Base-by-base conservation (phyloP, 2,329 filamentous ascomycete genomes). In the Trichoderma sp. region DNA sequence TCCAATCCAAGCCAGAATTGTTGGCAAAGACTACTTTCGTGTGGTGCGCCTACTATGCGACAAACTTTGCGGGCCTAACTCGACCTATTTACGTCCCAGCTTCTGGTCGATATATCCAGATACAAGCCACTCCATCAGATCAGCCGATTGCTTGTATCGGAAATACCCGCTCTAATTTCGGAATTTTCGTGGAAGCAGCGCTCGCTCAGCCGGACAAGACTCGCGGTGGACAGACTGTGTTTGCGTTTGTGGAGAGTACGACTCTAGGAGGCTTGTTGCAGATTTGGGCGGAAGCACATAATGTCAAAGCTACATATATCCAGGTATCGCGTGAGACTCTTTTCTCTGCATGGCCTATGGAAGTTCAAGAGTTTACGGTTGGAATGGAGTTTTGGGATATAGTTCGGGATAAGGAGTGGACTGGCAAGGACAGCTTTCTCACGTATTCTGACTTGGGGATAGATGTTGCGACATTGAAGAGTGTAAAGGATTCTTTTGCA, bases 31-130 rank as follows among this genome's bases (percentile, higher is more conserved):
- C 35, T 4, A 72, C 68, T 4, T 62, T 72, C 18, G 56, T 72
- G 21, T 72, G 68, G 68, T 72, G 68, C n/a, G 18, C 56, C 9
- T 72, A n/a, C 35, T 72, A 72, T 29, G 68, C 56, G 3, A 56
- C 33, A 18, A 71, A 71, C 29, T 29, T 71, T 31, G 56, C 56
- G 0, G 31, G 56, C 24, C 3, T 45, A 24, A n/a, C 27, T 14
- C 59, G 18, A 50, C 68, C 68, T 6, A 24, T 72, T 8, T 18
- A 50, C 24, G 27, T 72, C 35, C 56, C 56, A 21, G 68, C 56
- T 24, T 16, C 27, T 14, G 50, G 66, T 12, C 31, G 41, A 14
- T 59, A 69, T 14, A 12, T 69, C 0, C 50, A 69, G n/a, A 27
- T 69, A 18, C 66, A 69, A 38, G 50, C 50, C 14, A 69, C 66